A percentile compares a stretch with the other conserved stretches of the same genome.
These are phyloP conservation scores for Tranzscheliella williamsii DNA, from an alignment of 1,284 basidiomycete genomes.

Conservation along the genomic window DNA sequence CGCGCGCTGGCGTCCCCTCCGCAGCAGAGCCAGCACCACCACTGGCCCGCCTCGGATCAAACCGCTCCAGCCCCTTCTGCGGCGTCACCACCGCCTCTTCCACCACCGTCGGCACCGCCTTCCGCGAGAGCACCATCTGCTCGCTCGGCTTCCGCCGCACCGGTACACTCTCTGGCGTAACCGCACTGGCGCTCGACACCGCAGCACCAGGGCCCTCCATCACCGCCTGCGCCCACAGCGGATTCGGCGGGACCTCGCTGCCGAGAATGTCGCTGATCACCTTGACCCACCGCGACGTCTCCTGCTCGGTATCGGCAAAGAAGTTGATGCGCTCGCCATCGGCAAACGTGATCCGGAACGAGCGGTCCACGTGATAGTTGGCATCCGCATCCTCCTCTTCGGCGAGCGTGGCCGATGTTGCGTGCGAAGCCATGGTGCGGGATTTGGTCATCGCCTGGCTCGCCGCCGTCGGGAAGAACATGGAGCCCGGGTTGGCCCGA, in stretches of 20 bases:
- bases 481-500: conserved; percentile 41
- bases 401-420: conserved; percentile 17
- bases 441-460: conserved; percentile 23
- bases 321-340: conserved; percentile 81
- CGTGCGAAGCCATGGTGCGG: conserved; percentile 22
- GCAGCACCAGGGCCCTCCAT: conserved; percentile 8
- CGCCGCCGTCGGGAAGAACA: conserved; percentile 18
- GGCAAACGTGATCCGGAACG: conserved; percentile 82
- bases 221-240: conserved; percentile 50
- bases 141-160: conserved; percentile 13
- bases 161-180: not conserved
- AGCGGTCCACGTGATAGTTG: conserved; percentile 71
- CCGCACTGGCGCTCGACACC: not conserved
- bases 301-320: conserved; percentile 86
- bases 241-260: conserved; percentile 42
- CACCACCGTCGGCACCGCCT: conserved; percentile 14
- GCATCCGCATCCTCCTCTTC: conserved; percentile 69
- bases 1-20: not conserved
- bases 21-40: not conserved
- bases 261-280: conserved; percentile 41
- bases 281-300: conserved; percentile 81
- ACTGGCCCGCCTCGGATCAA: not conserved
- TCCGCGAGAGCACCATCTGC: conserved; percentile 14
- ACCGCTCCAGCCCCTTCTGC: not conserved
- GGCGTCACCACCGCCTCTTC: conserved; percentile 21